Evolutionary conservation across 2,329 filamentous ascomycete species (phyloP), one percentile per base, ranked within the genome.

Genomic region (Davidsoniella neocaledoniae): DNA sequence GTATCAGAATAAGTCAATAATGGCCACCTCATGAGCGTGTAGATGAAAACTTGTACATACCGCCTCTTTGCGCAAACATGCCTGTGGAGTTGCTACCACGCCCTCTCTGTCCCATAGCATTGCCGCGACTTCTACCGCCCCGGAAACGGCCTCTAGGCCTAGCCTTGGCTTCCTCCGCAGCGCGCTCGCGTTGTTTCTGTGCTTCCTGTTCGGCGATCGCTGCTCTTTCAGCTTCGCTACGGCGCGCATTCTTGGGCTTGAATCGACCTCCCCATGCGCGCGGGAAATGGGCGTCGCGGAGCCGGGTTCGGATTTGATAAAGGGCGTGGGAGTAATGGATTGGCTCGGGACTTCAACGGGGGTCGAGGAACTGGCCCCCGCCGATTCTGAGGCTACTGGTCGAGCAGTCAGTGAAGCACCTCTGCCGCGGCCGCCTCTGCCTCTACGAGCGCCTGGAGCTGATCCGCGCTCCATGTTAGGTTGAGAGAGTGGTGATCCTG

Each of bases 171-270:
- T 67, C 66, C 21, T 66, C 65, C 4, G 65, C 65, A 4, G 62
- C 64, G 44, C 64, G 61, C 45, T 66, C 64, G 33, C 55, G 63
- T 2, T 66, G 64, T 54, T 69, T 69, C 51, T 67, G 62, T 49
- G 66, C 62, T 53, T 69, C 67, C 49, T 66, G 62, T 10, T 66
- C 62, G 43, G 70, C 70, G 8, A 73, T 59, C 46, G 56, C 65
- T 48, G 71, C 68, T 57, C 71, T 62, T 47, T 72, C 69, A 5
- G 67, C 65, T 50, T 72, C 70, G 60, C 73, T 69, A 65, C 71
- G 62, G 48, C 71, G 65, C 44, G 72, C 58, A 52, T 67, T 69
- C 55, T 66, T 72, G 26, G 71, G 71, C 47, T 65, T 66, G 48
- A 73, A 72, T 37, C 70, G 64, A 38, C 62, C 63, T 8, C 59